Conservation (phyloP, 352 stramenopile species). For the Pythium biforme region DNA sequence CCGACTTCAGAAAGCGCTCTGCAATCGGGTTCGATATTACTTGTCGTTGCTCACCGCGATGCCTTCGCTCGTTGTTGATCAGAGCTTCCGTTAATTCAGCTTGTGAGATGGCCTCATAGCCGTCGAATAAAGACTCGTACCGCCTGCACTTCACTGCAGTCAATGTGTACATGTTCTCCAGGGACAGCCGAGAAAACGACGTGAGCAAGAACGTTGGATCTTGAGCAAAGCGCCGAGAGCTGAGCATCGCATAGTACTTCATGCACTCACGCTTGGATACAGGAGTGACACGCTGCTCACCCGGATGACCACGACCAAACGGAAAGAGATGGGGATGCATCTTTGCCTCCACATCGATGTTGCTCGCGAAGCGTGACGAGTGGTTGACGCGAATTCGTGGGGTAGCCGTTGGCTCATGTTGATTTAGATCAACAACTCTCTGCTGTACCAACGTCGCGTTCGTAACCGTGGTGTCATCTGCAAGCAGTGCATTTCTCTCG, state of each 20-base stretch:
- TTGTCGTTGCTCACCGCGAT: no score
- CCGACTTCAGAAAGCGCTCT: slow-evolving; percentile 10
- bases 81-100: no score
- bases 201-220: slow-evolving; percentile 18
- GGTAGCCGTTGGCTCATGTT: neutral
- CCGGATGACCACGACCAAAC: slow-evolving; percentile 17
- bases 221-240: slow-evolving; percentile 15
- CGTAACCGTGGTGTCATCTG: neutral
- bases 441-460: neutral
- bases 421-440: slow-evolving; percentile 13
- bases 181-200: slow-evolving; percentile 3
- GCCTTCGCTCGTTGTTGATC: no score
- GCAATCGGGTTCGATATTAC: neutral
- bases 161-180: slow-evolving; percentile 20
- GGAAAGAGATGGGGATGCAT: slow-evolving; percentile 21
- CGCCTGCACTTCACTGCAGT: neutral
- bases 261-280: slow-evolving; percentile 15
- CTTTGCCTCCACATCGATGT: slow-evolving; percentile 4
- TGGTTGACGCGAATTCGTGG: slow-evolving; percentile 12
- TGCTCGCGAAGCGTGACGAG: slow-evolving; percentile 1
- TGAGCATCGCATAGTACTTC: slow-evolving; percentile 14
- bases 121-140: no score
- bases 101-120: no score
- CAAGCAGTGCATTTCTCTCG: slow-evolving; percentile 8
- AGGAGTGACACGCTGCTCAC: neutral